phyloP scores from a whole-genome alignment of 176 grass and related monocot species.

The Puya raimondii region DNA sequence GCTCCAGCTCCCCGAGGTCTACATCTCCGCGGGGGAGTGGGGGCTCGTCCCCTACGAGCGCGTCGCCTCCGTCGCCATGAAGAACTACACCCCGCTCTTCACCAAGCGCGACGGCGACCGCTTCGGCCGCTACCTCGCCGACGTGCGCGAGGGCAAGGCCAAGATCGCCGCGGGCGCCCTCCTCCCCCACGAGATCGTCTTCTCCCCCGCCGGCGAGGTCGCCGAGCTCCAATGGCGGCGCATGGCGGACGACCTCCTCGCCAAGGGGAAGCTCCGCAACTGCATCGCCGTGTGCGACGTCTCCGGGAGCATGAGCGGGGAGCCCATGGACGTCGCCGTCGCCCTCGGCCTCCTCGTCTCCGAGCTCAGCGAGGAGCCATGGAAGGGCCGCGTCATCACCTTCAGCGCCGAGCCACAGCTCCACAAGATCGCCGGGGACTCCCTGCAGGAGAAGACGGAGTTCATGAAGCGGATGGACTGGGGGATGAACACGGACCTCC shows the following conservation, averaged over 20 bases:
- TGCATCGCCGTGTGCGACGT: conserved; percentile 83
- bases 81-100: conserved; percentile 61
- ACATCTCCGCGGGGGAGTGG: conserved; percentile 51
- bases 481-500: conserved; percentile 42
- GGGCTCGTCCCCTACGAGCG: conserved; percentile 48
- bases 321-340: conserved; percentile 58
- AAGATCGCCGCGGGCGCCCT: conserved; percentile 58
- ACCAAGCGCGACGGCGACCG: conserved; percentile 48
- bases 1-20: conserved; percentile 67
- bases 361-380: conserved; percentile 68
- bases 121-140: conserved; percentile 48
- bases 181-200: conserved; percentile 55
- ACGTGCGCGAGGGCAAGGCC: conserved; percentile 41
- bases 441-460: conserved; percentile 38
- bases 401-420: conserved; percentile 37
- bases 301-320: conserved; percentile 52
- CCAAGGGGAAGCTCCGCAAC: conserved; percentile 34
- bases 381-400: conserved; percentile 58
- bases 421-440: conserved; percentile 33
- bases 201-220: conserved; percentile 9
- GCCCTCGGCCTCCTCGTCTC: conserved; percentile 71
- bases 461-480: conserved; percentile 29
- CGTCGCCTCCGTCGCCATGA: conserved; percentile 80
- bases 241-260: conserved; percentile 51
- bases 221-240: conserved; percentile 65